phyloP scores from a whole-genome alignment of 2,329 filamentous ascomycete species.

The Epichloe typhina region DNA sequence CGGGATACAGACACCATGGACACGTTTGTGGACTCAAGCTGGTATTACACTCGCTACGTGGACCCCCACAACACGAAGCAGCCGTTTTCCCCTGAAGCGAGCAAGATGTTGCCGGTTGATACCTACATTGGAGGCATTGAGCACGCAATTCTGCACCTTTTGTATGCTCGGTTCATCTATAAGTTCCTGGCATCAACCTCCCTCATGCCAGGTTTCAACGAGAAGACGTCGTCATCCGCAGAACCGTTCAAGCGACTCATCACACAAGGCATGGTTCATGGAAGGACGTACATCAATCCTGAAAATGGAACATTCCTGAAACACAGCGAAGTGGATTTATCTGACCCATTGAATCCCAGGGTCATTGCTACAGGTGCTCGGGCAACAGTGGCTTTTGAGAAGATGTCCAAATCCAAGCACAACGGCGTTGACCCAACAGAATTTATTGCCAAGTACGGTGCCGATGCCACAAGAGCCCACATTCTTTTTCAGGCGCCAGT shows the following conservation, averaged over 20 bases:
- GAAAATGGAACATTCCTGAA: conserved; percentile 62
- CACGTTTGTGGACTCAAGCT: conserved; percentile 89
- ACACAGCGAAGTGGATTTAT: conserved; percentile 59
- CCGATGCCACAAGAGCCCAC: conserved; percentile 73
- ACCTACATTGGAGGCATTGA: conserved; percentile 84
- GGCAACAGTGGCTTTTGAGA: conserved; percentile 60
- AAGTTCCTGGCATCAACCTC: conserved; percentile 59
- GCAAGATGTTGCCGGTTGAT: conserved; percentile 59
- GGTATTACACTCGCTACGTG: conserved; percentile 77
- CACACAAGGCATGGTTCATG: conserved; percentile 88
- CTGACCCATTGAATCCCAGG: conserved; percentile 39
- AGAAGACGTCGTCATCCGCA: conserved; percentile 24
- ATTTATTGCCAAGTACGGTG: conserved; percentile 62
- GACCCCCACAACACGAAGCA: conserved; percentile 51
- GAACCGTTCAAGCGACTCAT: conserved; percentile 78
- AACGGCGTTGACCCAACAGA: conserved; percentile 75
- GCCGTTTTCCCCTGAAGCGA: conserved; percentile 50
- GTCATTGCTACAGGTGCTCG: conserved; percentile 47
- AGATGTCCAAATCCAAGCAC: conserved; percentile 93
- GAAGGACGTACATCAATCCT: conserved; percentile 68
- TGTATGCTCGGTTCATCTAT: conserved; percentile 83
- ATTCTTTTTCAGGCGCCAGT: conserved; percentile 84
- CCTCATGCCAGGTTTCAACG: conserved; percentile 28
- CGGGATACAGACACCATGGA: conserved; percentile 93
- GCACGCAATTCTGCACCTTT: conserved; percentile 78